Base-by-base conservation (phyloP, 495 filamentous ascomycete species). In the Melanomma pulvis-pyrius region DNA sequence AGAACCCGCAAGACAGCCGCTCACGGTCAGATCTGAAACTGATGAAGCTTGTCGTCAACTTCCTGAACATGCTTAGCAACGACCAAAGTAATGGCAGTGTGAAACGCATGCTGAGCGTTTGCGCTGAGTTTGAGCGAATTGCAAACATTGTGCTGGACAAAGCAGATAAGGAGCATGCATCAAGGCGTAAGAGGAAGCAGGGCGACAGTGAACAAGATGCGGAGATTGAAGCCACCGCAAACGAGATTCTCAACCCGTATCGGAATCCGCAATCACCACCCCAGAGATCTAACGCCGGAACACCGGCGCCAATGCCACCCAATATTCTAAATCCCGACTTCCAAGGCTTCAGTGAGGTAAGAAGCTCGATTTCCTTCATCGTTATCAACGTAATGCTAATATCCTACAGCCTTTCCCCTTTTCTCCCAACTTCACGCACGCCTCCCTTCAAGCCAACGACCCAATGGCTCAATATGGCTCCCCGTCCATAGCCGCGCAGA, bases 51-150 rank as follows among this genome's bases (percentile, higher is more conserved):
- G 96, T 98, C 3, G 92, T 97, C 49, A 92, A 86, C 67, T 98
- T 98, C 75, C 79, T 98, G 12, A 91, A 86, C 17, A 86, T 87
- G 46, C 87, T 97, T 61, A 88, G 90, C 17, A 82, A 83, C 12
- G 88, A 89, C 60, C 86, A 88, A 66, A 90, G 91, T 44, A 92
- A 92, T 55, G 89, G 90, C 36, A 91, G 90, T 60, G 90, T 98
- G 53, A 89, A 90, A 75, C 89, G 93, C 41, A 98, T 98, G 92
- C 83, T 97, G 30, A 86, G 86, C 59, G 88, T 98, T 5, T 97
- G 93, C 77, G 86, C 91, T 19, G 94, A 98, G 71, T 98, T 98
- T 65, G 92, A 97, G 70, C 84, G 96, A 66, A 98, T 98, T 67
- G 92, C 93, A 48, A 92, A 89, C 74, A 86, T 93, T 21, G 93